Evolutionary conservation across 441 rosid genomes (phyloP).

Genomic region (Erodium moschatum): DNA sequence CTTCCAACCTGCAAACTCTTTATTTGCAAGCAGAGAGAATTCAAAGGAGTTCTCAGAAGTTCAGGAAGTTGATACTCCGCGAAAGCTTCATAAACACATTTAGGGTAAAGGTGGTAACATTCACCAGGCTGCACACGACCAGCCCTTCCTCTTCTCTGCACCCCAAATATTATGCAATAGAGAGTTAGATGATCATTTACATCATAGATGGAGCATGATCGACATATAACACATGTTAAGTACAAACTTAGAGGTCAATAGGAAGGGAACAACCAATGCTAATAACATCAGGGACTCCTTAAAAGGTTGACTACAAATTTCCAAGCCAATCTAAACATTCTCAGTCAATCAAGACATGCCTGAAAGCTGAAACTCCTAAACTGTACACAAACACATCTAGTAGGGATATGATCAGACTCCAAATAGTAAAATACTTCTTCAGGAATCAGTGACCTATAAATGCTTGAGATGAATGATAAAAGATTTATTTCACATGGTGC

Average conservation of each 20-base stretch:
- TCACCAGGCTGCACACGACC: constrained; percentile 95
- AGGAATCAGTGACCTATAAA: background rate
- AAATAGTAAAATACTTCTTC: background rate
- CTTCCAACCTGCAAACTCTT: constrained; percentile 86
- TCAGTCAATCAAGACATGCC: constrained; percentile 9
- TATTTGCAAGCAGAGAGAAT: constrained; percentile 98
- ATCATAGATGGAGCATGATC: constrained; percentile 13
- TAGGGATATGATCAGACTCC: background rate
- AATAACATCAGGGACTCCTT: constrained; percentile 1
- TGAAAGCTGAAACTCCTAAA: constrained; percentile 1
- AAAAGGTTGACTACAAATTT: background rate
- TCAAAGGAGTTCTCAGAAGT: constrained; percentile 93
- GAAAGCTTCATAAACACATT: constrained; percentile 87
- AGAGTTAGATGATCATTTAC: constrained; percentile 2
- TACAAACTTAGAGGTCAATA: constrained; percentile 6
- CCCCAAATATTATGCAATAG: constrained; percentile 17
- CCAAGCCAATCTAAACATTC: constrained; percentile 11
- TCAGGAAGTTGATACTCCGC: constrained; percentile 97
- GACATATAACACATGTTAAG: constrained; percentile 14
- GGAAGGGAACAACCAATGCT: constrained; percentile 13
- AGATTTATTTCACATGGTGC: background rate
- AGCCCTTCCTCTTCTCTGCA: constrained; percentile 94
- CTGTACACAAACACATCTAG: constrained; percentile 4
- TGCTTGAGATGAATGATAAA: background rate
- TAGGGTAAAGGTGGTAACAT: constrained; percentile 89